Conservation (phyloP, 2,329 filamentous ascomycete species). For the Sclerotinia borealis region DNA sequence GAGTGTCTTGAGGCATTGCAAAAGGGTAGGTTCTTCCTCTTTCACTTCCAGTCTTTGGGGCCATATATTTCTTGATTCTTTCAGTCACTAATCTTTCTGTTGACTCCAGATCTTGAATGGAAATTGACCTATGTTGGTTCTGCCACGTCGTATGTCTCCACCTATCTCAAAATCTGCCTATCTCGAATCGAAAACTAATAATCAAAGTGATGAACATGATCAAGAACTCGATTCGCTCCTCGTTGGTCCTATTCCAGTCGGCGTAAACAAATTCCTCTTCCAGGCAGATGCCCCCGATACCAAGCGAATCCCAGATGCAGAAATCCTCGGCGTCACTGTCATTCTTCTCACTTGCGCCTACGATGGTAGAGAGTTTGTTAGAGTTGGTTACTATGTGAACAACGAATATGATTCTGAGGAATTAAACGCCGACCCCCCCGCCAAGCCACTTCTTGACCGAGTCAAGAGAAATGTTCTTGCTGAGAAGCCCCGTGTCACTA, state of each 20-base stretch:
- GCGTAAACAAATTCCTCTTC: conserved; percentile 98
- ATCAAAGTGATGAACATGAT: conserved; percentile 65
- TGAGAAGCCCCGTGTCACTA: conserved; percentile 94
- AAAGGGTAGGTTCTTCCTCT: conserved; percentile 58
- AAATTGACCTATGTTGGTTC: conserved; percentile 99
- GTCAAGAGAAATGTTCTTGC: conserved; percentile 88
- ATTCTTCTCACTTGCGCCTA: conserved; percentile 95
- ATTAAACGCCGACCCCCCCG: conserved; percentile 79
- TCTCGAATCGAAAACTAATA: conserved; percentile 15
- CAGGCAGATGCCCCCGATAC: conserved; percentile 91
- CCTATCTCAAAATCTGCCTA: background rate
- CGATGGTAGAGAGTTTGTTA: conserved; percentile 92
- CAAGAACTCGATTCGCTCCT: conserved; percentile 96
- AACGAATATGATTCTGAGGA: conserved; percentile 97
- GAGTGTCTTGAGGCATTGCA: conserved; percentile 93
- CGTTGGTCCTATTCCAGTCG: conserved; percentile 93
- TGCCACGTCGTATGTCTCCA: conserved; percentile 74
- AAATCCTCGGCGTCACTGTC: conserved; percentile 95
- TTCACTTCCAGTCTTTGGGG: background rate
- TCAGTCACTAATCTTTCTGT: conserved; percentile 19
- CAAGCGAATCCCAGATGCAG: conserved; percentile 82
- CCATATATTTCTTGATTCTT: background rate
- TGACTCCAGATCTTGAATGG: conserved; percentile 81
- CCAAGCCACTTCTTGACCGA: conserved; percentile 88
- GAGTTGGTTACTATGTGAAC: conserved; percentile 98